Conservation (phyloP, 495 filamentous ascomycete species). For the Daldinia decipiens region DNA sequence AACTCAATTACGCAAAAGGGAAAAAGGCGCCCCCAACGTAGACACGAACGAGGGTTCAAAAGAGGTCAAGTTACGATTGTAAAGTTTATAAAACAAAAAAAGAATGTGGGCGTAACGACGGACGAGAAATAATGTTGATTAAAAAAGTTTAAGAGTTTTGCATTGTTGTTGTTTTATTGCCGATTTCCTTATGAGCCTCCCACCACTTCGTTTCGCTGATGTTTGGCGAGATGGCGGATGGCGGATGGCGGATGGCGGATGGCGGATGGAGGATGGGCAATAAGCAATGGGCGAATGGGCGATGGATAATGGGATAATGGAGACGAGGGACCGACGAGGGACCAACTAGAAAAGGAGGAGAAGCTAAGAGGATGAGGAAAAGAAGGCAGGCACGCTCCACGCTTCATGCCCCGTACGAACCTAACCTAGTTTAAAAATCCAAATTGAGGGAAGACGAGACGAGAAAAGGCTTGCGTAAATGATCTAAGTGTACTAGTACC, state of each 20-base stretch:
- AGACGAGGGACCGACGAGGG: conserved; percentile 17
- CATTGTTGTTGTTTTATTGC: conserved; percentile 21
- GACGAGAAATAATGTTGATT: conserved; percentile 32
- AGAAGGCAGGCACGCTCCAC: conserved; percentile 8
- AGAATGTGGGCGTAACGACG: conserved; percentile 28
- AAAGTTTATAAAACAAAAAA: not conserved
- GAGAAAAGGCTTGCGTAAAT: conserved; percentile 31
- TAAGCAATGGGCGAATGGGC: not conserved
- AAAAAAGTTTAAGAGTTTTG: conserved; percentile 21
- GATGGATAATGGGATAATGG: conserved; percentile 1
- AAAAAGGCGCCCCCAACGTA: conserved; percentile 12
- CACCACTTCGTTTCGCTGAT: conserved; percentile 17
- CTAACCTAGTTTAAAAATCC: conserved; percentile 22
- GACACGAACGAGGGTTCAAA: conserved; percentile 5
- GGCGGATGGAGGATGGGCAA: not conserved
- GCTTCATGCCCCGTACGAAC: not conserved
- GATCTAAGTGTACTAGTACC: conserved; percentile 21
- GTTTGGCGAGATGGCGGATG: conserved; percentile 14
- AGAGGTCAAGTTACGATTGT: not conserved
- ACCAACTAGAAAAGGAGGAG: conserved; percentile 34
- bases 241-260: too few species aligned
- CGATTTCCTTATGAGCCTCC: conserved; percentile 10
- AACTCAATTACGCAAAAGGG: conserved; percentile 24
- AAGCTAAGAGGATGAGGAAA: conserved; percentile 19
- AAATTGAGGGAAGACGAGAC: conserved; percentile 36